phyloP scores from a whole-genome alignment of 176 grass and related monocot species.

The Zoysia pacifica region DNA sequence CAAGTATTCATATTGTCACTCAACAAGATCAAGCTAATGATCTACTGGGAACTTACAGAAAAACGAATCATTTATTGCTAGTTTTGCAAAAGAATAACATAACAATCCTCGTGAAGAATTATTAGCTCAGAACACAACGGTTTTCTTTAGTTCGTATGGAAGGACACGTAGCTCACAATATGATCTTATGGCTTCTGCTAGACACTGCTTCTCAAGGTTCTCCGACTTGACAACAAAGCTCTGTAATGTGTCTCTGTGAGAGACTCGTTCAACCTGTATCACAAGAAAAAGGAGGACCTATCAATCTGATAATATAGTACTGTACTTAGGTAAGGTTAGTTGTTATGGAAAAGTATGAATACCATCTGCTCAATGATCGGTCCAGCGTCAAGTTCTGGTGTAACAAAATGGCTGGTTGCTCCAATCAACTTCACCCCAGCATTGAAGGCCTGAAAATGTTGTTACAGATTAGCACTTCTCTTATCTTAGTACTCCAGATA shows the following conservation, averaged over 20 bases:
- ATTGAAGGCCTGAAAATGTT: conserved; percentile 75
- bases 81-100: neutral
- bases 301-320: neutral
- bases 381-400: conserved; percentile 84
- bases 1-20: neutral
- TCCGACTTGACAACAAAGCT: conserved; percentile 90
- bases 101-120: neutral
- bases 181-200: conserved; percentile 83
- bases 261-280: conserved; percentile 82
- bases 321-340: neutral
- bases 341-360: conserved; percentile 25
- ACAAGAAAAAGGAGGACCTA: conserved; percentile 8
- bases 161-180: conserved; percentile 89
- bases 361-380: conserved; percentile 99
- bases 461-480: neutral
- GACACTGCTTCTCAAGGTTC: conserved; percentile 91
- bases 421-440: conserved; percentile 98
- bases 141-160: conserved; percentile 81
- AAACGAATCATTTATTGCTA: conserved; percentile 35
- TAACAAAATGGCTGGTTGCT: conserved; percentile 95
- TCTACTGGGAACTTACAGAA: neutral
- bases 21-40: neutral
- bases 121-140: conserved; percentile 74
- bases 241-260: conserved; percentile 76
- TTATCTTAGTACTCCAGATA: neutral